Conservation (phyloP, 2,329 filamentous ascomycete genomes). For the Lomentospora prolificans region DNA sequence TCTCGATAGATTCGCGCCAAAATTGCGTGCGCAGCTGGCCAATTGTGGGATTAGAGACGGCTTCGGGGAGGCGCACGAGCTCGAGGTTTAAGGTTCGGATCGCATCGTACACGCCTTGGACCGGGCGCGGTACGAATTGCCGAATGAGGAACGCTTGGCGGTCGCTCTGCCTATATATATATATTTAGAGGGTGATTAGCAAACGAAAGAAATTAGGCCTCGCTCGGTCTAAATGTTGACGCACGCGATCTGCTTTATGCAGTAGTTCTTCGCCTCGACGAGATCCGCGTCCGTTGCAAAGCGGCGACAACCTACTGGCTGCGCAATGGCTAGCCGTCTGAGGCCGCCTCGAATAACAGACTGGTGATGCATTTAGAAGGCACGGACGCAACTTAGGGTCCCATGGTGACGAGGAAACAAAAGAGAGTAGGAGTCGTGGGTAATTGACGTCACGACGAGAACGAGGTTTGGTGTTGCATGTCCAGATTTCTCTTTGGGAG, state of each 20-base stretch:
- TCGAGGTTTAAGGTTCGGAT: slow-evolving; percentile 90
- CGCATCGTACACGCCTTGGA: slow-evolving; percentile 77
- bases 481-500: background rate
- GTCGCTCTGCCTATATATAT: slow-evolving; percentile 65
- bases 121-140: slow-evolving; percentile 67
- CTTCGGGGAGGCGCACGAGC: slow-evolving; percentile 79
- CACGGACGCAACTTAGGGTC: background rate
- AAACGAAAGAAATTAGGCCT: no score
- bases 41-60: slow-evolving; percentile 78
- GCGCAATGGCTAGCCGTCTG: background rate
- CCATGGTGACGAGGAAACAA: background rate
- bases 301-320: background rate
- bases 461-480: background rate
- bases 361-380: slow-evolving; percentile 3
- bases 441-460: background rate
- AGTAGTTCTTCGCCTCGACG: slow-evolving; percentile 43
- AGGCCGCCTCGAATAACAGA: slow-evolving; percentile 3
- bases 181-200: background rate
- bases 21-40: slow-evolving; percentile 88
- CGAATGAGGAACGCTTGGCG: slow-evolving; percentile 79
- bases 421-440: background rate
- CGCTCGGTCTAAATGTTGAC: slow-evolving; percentile 11
- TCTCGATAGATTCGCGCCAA: slow-evolving; percentile 78
- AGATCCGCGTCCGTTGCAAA: slow-evolving; percentile 38
- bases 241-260: slow-evolving; percentile 42